phyloP scores from a whole-genome alignment of 2,329 filamentous ascomycete species.

The Colletotrichum agaves region DNA sequence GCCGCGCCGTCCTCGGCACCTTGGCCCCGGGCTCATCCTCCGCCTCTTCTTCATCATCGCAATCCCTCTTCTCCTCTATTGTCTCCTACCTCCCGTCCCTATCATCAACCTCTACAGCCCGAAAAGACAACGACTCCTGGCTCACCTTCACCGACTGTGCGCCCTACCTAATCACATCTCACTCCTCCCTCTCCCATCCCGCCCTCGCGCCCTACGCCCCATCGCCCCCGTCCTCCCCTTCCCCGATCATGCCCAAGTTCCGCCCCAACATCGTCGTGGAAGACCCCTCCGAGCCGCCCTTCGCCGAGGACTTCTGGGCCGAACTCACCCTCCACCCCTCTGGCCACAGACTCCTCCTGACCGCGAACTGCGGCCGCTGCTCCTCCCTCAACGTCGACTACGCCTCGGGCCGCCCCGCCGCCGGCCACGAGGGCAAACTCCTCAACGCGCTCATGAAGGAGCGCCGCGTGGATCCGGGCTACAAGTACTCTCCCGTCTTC shows the following conservation, averaged over 20 bases:
- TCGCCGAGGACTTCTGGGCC: conserved; percentile 79
- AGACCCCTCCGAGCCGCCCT: conserved; percentile 67
- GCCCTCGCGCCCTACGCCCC: conserved; percentile 63
- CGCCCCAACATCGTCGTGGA: conserved; percentile 78
- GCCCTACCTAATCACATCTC: conserved; percentile 77
- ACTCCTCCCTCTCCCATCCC: conserved; percentile 73
- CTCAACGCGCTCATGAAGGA: conserved; percentile 78
- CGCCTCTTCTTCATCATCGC: not conserved
- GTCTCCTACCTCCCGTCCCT: conserved; percentile 45
- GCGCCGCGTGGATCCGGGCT: conserved; percentile 75
- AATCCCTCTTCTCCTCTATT: conserved; percentile 43
- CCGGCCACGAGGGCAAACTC: conserved; percentile 67
- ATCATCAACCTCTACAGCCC: not conserved
- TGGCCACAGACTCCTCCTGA: conserved; percentile 62
- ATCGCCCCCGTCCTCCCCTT: conserved; percentile 45
- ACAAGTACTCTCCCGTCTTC: conserved; percentile 76
- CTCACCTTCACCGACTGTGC: conserved; percentile 81
- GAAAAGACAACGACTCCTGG: conserved; percentile 49
- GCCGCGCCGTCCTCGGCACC: conserved; percentile 71
- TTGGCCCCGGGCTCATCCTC: conserved; percentile 47
- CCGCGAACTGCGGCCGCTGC: conserved; percentile 77
- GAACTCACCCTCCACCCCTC: conserved; percentile 59
- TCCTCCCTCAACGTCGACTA: conserved; percentile 79
- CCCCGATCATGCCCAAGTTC: conserved; percentile 71
- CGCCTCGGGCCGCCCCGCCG: conserved; percentile 67